Evolutionary conservation across 2,329 filamentous ascomycete genomes (phyloP), one percentile per base, ranked within the genome.

Genomic region (Hortaea sp.): DNA sequence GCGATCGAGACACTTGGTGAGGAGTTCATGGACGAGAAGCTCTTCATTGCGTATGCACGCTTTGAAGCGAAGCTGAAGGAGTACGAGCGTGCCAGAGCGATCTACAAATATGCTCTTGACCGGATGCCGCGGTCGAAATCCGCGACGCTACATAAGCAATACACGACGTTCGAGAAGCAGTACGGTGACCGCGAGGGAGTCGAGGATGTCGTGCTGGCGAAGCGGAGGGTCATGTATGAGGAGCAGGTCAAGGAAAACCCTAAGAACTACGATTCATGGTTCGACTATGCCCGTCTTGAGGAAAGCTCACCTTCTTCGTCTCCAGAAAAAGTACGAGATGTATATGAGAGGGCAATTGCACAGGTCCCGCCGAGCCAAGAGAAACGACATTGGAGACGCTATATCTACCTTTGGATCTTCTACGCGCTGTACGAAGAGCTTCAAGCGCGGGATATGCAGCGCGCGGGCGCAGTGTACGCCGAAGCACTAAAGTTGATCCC

Each of bases 151-250:
- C 90, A 98, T 70, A 94, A 94, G 63, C 82, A 88, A 10, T 98
- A 97, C 64, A 97, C 90, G 0, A 90, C 86, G 0, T 98, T 98
- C 57, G 92, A 98, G 68, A 98, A 98, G 70, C 92, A 98, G 60
- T 98, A 88, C 62, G 92, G 92, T 53, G 89, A 97, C 64, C 77
- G 78, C 46, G 88, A 95, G 58, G 92, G 92, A 4, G 87, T 98
- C 2, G 90, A 97, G 59, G 88, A 97, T 63, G 89, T 97, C 6
- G 87, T 98, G 29, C 65, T 97, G n/a, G 88, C 88, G 11, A 98
- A 98, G 66, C 78, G 92, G 55, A 77, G 92, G 57, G 84, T 94
- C 12, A 81, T 92, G 52, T 98, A 98, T 66, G 92, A 98, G 66
- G 88, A 95, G 56, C 84, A 92, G 61, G 79, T 97, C 54, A 90